phyloP scores from a whole-genome alignment of 805 yeast species.

The Jamesozyma hellenica region DNA sequence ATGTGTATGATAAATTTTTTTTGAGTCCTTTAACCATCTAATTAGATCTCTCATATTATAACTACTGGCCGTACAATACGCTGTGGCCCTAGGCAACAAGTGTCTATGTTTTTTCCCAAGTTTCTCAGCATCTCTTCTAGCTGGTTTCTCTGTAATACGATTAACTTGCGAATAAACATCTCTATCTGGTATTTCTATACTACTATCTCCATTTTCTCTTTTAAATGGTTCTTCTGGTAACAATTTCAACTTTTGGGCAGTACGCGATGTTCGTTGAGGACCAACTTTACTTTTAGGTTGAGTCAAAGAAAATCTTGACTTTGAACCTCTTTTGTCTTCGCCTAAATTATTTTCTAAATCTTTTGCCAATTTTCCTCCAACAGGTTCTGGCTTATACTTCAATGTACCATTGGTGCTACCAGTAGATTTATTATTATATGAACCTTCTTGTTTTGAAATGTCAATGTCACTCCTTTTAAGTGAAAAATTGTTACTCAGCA shows the following conservation, averaged over 20 bases:
- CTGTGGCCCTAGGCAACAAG: conserved; percentile 84
- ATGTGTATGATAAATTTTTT: conserved; percentile 59
- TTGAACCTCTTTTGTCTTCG: not conserved
- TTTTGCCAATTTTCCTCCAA: not conserved
- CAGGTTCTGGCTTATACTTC: not conserved
- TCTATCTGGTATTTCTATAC: conserved; percentile 19
- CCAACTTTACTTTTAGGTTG: conserved; percentile 27
- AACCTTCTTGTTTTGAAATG: no score
- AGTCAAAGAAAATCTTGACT: not conserved
- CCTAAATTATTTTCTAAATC: not conserved
- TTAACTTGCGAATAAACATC: conserved; percentile 78
- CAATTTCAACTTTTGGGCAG: conserved; percentile 61
- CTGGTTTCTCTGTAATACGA: conserved; percentile 75
- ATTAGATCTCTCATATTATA: conserved; percentile 80
- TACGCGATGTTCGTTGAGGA: conserved; percentile 65
- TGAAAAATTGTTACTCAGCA: no score
- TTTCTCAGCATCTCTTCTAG: conserved; percentile 88
- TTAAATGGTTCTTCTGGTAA: conserved; percentile 48
- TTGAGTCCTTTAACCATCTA: conserved; percentile 75
- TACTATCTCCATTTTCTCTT: conserved; percentile 6
- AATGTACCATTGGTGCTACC: no score
- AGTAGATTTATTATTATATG: no score
- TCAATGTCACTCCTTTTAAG: no score
- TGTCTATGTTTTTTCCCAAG: conserved; percentile 70
- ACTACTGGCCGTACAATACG: conserved; percentile 91